Base-by-base conservation (phyloP, 2,329 filamentous ascomycete genomes). In the Penicillium sp. region DNA sequence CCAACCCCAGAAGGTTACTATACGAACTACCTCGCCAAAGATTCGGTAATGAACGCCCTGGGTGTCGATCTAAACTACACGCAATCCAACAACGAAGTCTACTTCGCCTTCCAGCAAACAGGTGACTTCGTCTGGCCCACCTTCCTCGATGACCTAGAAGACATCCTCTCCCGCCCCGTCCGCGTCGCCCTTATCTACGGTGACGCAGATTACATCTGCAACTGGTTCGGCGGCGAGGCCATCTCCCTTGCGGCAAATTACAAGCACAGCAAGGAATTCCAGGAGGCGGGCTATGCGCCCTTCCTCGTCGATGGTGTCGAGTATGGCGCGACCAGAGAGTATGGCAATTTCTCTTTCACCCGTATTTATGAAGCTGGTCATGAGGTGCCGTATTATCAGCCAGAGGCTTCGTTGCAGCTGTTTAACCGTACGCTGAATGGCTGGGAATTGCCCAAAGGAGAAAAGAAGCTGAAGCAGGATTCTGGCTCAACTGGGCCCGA, bases 281-380 rank as follows among this genome's bases (percentile, higher is more conserved):
- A 75, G 2, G 65, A 71, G 0, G 82, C 87, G 0, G 87, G 86
- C 1, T 93, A 93, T 63, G 79, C 81, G 0, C 80, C 84, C 13
- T 81, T 93, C 54, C 72, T 82, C 12, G 81, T 87, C 35, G 86
- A 88, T 62, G 76, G 75, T 24, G 75, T 77, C 6, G 67, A 79
- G 82, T 61, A 86, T 45, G 88, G 87, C 19, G 78, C 80, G 49
- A 86, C 88, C 0, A 79, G 87, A 4, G 86, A 93, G 65, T 87
- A 81, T 59, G 87, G 84, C 10, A 90, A 90, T 58, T 76, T 86
- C 47, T 81, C 77, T 15, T 86, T 86, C 64, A 80, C 79, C 47
- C 76, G 83, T 7, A 74, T 86, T 42, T 85, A 82, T 63, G 78
- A 85, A 59, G 75, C 82, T 15, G 82, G 83, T 2, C 83, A 86